Percentiles rank a stretch among this genome's conserved stretches.
Evolutionary conservation across 148 eudicot species (phyloP).

Genomic region (Heliosperma pusillum): DNA sequence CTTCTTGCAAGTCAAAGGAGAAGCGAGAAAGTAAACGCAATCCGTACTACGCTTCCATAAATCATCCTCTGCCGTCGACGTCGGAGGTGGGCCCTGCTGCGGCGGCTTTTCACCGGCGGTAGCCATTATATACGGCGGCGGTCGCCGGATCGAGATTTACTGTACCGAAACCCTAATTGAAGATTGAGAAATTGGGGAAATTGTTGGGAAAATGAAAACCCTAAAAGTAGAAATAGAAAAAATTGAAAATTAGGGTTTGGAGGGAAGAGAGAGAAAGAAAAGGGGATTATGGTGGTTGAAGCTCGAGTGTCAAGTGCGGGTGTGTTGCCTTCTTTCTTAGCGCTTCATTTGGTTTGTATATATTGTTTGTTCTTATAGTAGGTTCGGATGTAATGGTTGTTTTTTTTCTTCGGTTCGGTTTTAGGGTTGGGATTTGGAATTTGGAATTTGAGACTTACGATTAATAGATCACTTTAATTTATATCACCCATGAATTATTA

Average conservation of each 20-base stretch:
- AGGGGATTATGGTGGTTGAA: too few relatives aligned
- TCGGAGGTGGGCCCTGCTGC: conserved; percentile 14
- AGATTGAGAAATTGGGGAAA: not conserved
- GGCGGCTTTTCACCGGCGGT: conserved; percentile 24
- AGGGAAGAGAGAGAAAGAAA: not conserved
- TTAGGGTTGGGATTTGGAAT: not conserved
- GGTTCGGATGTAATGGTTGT: not conserved
- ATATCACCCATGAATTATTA: too few relatives aligned
- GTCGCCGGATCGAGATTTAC: conserved; percentile 10
- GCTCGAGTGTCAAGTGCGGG: not conserved
- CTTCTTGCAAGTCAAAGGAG: conserved; percentile 92
- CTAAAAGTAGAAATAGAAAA: conserved; percentile 1
- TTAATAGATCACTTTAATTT: too few relatives aligned
- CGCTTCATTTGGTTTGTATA: not conserved
- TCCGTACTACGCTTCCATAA: conserved; percentile 69
- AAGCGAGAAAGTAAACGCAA: conserved; percentile 86
- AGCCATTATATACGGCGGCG: conserved; percentile 16
- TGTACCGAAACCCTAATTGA: not conserved
- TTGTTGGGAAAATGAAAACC: conserved; percentile 3
- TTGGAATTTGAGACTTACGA: too few relatives aligned
- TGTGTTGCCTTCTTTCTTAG: not conserved
- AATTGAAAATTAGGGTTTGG: conserved; percentile 25
- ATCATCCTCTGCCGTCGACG: conserved; percentile 54
- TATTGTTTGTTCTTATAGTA: not conserved
- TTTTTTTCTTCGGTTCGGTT: not conserved